phyloP scores from a whole-genome alignment of 2,329 filamentous ascomycete species.

The Ramularia collo-cygni region DNA sequence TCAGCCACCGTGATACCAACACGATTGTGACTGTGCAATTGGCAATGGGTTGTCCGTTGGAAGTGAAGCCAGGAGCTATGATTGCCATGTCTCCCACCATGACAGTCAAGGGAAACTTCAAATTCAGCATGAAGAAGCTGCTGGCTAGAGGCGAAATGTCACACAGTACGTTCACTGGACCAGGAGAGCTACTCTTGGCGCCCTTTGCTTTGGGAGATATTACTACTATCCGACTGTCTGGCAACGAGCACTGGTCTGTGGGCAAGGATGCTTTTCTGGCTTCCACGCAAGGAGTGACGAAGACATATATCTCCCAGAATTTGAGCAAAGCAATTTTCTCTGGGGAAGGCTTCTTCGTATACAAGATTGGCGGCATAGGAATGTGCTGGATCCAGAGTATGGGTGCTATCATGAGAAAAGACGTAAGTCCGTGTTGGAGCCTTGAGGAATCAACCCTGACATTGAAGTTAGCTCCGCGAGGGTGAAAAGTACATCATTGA shows the following conservation, averaged over 20 bases:
- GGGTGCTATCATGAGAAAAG: constrained; percentile 89
- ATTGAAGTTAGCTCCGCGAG: constrained; percentile 38
- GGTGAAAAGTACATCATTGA: constrained; percentile 70
- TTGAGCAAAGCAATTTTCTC: constrained; percentile 85
- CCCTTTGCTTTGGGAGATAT: constrained; percentile 79
- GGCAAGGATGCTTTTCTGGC: constrained; percentile 83
- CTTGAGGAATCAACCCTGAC: background rate
- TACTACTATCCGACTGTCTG: constrained; percentile 64
- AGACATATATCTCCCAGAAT: constrained; percentile 72
- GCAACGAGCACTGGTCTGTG: constrained; percentile 70
- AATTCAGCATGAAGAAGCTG: constrained; percentile 89
- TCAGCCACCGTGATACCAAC: constrained; percentile 87
- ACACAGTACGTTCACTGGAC: constrained; percentile 75
- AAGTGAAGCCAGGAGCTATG: constrained; percentile 79
- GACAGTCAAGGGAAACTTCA: constrained; percentile 72
- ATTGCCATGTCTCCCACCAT: constrained; percentile 90
- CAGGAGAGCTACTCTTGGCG: constrained; percentile 80
- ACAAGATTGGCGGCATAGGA: constrained; percentile 70
- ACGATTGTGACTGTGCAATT: constrained; percentile 83
- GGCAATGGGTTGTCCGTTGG: constrained; percentile 78
- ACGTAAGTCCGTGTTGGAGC: constrained; percentile 56
- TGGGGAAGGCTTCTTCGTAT: constrained; percentile 83
- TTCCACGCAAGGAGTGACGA: constrained; percentile 69
- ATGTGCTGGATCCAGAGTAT: constrained; percentile 88
- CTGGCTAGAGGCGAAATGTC: constrained; percentile 72